Evolutionary conservation across 176 grass and related monocot genomes (phyloP), one percentile per base, ranked within the genome.

Genomic region (Musa beccarii): DNA sequence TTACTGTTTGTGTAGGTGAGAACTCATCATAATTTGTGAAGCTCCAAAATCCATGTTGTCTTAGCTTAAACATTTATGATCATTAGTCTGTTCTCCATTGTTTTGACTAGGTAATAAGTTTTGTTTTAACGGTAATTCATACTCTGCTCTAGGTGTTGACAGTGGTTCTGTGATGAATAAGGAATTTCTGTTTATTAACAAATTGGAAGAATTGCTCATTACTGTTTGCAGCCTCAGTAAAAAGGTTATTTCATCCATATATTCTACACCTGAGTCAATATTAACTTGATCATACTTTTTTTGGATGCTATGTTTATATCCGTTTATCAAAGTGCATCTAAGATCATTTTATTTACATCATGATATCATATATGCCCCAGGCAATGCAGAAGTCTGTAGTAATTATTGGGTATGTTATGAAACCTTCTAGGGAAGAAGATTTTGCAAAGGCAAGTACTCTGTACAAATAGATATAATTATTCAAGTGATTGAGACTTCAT

Each of bases 341-440:
- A 43, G 11, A 49, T 49, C 8, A 14, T 26, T 56, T 23, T 20
- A 19, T 63, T 20, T 66, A 21, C 9, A 13, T 22, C 1, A 15
- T 52, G 14, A 51, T 51, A 11, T 76, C 49, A 3, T 72, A 53
- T 80, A 73, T 79, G 51, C 15, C 86, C 52, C 71, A 91, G 86
- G 90, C 88, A 82, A 66, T 89, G 55, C 69, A 59, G 72, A 53
- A 70, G 53, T 87, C 86, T 71, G 24, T 81, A 85, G 67, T 98
- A 67, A 54, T 83, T n/a, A 74, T 91, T 87, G 94, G 94, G 34
- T 89, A 93, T 86, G 53, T 89, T 21, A 98, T 98, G 94, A 98
- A 98, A 78, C 73, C 89, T 79, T 98, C 94, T 62, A 88, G 90
- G 1, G 94, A 98, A 83, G 80, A 91, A 81, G 94, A 98, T 80